Base-by-base conservation (phyloP, 495 filamentous ascomycete genomes). In the Aspergillus biplanus region DNA sequence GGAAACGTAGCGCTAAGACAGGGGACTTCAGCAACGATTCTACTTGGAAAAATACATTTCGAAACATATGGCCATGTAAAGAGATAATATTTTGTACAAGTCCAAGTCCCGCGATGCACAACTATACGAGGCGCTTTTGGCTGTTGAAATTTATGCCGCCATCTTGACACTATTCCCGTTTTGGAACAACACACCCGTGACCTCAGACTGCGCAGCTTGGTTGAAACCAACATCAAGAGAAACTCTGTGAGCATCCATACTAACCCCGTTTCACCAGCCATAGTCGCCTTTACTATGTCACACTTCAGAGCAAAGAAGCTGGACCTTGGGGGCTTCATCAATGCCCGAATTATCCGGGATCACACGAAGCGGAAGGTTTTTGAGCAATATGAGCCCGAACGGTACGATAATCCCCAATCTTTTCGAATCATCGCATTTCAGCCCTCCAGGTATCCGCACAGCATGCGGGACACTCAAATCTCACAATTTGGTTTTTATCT, bases 351-450 rank as follows among this genome's bases (percentile, higher is more conserved):
- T 58, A 89, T 99, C 71, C 91, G 94, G 64, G 95, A 98, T 71
- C 91, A 97, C 80, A 90, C 92, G 56, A 98, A 97, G 85, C 89
- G 94, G 59, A 95, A 95, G 81, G 92, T 91, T 33, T 97, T 92
- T 67, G 92, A 87, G 58, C 83, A 91, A 66, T 81, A 88, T 67
- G 95, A 99, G 77, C 85, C 91, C 7, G 88, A 96, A 79, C 88
- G 93, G 93, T 96, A 75, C 47, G 71, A n/a, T 16, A 31, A 9
- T 33, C 46, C 39, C 3, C 18, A 47, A 31, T 18, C 46, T 42
- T 15, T 4, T 27, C 21, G n/a, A 21, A 35, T 31, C 9, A 37
- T 32, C n/a, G 21, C 55, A 16, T 47, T 37, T 18, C 15, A 15
- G 6, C 32, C 9, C 33, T 9, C 50, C 15, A 59, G 6, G 32